Percentiles rank a stretch among this genome's conserved stretches.
These are phyloP conservation scores for Phytophthora colocasiae DNA, from an alignment of 352 stramenopile species.

Conservation along the genomic window DNA sequence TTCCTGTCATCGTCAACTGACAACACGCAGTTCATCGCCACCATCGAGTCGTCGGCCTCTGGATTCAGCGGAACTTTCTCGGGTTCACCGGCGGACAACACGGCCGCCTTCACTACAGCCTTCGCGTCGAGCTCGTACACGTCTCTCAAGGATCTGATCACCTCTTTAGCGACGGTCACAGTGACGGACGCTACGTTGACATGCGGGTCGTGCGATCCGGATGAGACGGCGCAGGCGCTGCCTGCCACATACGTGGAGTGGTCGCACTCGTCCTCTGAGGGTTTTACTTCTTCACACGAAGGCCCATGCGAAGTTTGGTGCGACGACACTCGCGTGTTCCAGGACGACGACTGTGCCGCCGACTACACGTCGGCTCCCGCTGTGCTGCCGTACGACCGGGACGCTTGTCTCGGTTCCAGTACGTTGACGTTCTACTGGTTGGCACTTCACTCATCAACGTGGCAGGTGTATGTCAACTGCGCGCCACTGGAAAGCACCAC, in stretches of 20 bases:
- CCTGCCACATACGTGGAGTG: slow-evolving; percentile 29
- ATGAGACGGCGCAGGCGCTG: slow-evolving; percentile 31
- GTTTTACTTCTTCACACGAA: slow-evolving; percentile 46
- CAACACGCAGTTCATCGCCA: slow-evolving; percentile 40
- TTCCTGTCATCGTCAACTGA: slow-evolving; percentile 38
- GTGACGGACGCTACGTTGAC: slow-evolving; percentile 32
- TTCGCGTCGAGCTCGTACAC: slow-evolving; percentile 35
- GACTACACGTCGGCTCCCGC: slow-evolving; percentile 42
- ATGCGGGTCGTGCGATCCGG: slow-evolving; percentile 32
- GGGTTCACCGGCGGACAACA: slow-evolving; percentile 29
- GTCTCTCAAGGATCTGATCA: slow-evolving; percentile 39
- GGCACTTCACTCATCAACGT: slow-evolving; percentile 43
- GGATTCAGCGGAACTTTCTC: slow-evolving; percentile 36
- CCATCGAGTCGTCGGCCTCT: slow-evolving; percentile 40
- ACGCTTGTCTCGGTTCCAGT: slow-evolving; percentile 35
- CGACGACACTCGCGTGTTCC: slow-evolving; percentile 45
- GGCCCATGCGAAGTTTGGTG: slow-evolving; percentile 57
- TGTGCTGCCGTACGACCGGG: slow-evolving; percentile 44
- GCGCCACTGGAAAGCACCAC: slow-evolving; percentile 21
- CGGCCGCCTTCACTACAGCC: slow-evolving; percentile 35
- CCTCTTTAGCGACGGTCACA: slow-evolving; percentile 19
- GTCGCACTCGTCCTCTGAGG: slow-evolving; percentile 34
- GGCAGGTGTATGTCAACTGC: slow-evolving; percentile 52
- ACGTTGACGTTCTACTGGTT: slow-evolving; percentile 47
- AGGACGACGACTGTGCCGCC: slow-evolving; percentile 46